These are phyloP conservation scores for Floccularia luteovirens DNA, from an alignment of 768 basidiomycete genomes.

Conservation along the genomic window DNA sequence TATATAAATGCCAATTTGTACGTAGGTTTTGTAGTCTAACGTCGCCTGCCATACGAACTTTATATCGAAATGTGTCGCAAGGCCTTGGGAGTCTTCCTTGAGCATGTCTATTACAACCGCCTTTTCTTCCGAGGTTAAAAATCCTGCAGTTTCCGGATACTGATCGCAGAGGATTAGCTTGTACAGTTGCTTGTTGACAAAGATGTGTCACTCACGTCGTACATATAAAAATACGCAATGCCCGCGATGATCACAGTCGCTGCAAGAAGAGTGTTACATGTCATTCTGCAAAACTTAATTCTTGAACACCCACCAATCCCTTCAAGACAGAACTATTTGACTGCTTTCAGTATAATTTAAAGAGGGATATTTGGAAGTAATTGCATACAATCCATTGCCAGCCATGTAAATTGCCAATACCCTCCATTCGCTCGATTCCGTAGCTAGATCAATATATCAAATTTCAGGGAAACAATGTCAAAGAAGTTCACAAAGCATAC, in stretches of 20 bases:
- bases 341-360: background rate
- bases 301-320: conserved; percentile 18
- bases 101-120: conserved; percentile 28
- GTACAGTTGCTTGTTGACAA: background rate
- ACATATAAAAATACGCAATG: conserved; percentile 41
- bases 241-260: conserved; percentile 32
- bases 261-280: background rate
- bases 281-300: background rate
- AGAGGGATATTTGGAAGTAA: background rate
- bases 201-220: conserved; percentile 31
- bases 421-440: conserved; percentile 38
- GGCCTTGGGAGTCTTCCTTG: conserved; percentile 34
- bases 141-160: conserved; percentile 54
- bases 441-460: conserved; percentile 26
- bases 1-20: conserved; percentile 31
- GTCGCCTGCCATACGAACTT: conserved; percentile 43
- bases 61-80: conserved; percentile 34
- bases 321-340: conserved; percentile 35
- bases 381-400: conserved; percentile 43
- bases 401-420: conserved; percentile 26
- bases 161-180: conserved; percentile 8
- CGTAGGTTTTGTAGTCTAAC: conserved; percentile 35
- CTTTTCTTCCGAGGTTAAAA: conserved; percentile 39
- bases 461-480: background rate
- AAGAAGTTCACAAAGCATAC: conserved; percentile 13